Percentiles rank a stretch among this genome's conserved stretches.
phyloP scores from a whole-genome alignment of 129 eudicot genomes.

The Arctium lappa region DNA sequence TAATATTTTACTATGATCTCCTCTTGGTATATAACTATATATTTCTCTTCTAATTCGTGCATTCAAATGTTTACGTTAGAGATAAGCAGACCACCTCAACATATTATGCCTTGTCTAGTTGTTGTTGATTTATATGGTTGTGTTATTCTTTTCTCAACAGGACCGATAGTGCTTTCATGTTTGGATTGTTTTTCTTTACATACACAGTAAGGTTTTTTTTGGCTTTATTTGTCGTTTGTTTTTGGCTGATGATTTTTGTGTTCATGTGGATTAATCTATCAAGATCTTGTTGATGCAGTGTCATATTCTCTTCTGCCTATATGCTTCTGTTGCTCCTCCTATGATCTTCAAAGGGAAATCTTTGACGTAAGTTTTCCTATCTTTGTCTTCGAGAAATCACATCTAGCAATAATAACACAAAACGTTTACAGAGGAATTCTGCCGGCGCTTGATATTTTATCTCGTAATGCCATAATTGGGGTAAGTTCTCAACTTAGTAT shows the following conservation, averaged over 20 bases:
- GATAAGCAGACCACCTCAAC: too few species aligned
- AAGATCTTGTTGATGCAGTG: conserved; percentile 1
- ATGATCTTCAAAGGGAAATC: conserved; percentile 14
- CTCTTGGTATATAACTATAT: too few species aligned
- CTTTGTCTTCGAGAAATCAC: not conserved
- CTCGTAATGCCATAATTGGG: not conserved
- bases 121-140: too few species aligned
- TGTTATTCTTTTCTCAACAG: not conserved
- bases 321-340: conserved; percentile 20
- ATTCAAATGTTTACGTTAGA: too few species aligned
- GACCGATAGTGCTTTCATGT: conserved; percentile 8
- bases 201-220: not conserved
- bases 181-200: conserved; percentile 11
- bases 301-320: conserved; percentile 10
- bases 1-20: not conserved
- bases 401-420: not conserved
- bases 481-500: not conserved
- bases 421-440: conserved; percentile 15
- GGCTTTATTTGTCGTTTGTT: not conserved
- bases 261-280: not conserved
- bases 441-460: conserved; percentile 8
- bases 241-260: not conserved
- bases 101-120: too few species aligned
- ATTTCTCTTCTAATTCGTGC: too few species aligned
- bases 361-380: conserved; percentile 10